Evolutionary conservation across 2,329 filamentous ascomycete genomes (phyloP).

Genomic region (Xylaria polymorpha): DNA sequence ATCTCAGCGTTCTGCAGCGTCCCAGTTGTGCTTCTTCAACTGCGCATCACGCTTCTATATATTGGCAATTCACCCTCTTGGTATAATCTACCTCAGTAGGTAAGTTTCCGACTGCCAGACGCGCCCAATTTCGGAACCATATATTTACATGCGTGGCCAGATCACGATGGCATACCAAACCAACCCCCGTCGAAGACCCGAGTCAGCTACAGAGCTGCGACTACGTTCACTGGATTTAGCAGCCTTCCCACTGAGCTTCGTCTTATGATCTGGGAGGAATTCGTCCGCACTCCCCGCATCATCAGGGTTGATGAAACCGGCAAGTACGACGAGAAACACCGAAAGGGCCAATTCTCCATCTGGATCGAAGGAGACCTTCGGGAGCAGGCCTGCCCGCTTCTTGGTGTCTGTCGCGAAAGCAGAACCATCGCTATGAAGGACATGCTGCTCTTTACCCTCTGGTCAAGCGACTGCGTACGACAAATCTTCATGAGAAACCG

Average conservation of each 20-base stretch:
- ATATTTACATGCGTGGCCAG: not conserved
- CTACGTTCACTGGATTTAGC: not conserved
- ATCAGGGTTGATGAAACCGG: slow-evolving; percentile 7
- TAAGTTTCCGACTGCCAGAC: not conserved
- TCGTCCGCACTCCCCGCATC: slow-evolving; percentile 17
- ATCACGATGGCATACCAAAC: not conserved
- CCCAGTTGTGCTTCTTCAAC: not conserved
- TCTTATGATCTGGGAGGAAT: slow-evolving; percentile 33
- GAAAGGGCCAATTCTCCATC: not conserved
- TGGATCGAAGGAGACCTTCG: slow-evolving; percentile 3
- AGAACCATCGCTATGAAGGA: not conserved
- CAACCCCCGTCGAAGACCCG: not conserved
- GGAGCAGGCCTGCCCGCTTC: slow-evolving; percentile 14
- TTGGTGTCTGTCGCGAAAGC: slow-evolving; percentile 11
- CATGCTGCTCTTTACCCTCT: not conserved
- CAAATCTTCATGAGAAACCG: not conserved
- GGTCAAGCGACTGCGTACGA: not conserved
- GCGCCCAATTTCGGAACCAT: not conserved
- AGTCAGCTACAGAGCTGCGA: not conserved
- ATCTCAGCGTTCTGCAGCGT: not conserved
- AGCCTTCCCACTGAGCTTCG: slow-evolving; percentile 6
- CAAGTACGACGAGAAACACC: not conserved
- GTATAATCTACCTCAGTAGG: not conserved
- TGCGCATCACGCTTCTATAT: not conserved
- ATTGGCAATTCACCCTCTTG: not conserved